These are phyloP conservation scores for Nicotiana benthamiana DNA, from an alignment of 257 asterid genomes.

Conservation along the genomic window DNA sequence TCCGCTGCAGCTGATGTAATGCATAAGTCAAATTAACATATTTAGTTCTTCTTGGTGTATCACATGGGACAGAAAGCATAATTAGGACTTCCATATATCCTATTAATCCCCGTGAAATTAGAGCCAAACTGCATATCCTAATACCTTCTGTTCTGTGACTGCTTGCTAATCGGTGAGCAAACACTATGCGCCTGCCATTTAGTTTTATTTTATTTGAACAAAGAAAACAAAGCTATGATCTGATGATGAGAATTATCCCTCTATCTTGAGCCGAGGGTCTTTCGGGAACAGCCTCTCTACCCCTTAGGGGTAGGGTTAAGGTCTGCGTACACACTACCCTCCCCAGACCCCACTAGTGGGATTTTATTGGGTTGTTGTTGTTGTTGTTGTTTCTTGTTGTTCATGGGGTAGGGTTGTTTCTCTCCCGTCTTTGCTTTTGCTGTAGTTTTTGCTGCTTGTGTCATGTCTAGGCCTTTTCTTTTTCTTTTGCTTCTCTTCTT, in stretches of 20 bases:
- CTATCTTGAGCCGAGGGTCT: too few species aligned
- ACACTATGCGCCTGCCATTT: not conserved
- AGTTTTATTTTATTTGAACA: not conserved
- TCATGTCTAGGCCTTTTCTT: not conserved
- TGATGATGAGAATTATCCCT: not conserved
- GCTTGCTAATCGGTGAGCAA: not conserved
- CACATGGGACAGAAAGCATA: not conserved
- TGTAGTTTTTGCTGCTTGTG: not conserved
- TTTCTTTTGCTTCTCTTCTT: constrained; percentile 4
- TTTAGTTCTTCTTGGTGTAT: not conserved
- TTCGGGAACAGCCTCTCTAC: too few species aligned
- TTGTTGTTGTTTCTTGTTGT: not conserved
- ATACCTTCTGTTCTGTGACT: not conserved
- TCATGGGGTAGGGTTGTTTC: not conserved
- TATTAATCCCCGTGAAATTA: not conserved
- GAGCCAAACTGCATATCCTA: not conserved
- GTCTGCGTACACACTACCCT: too few species aligned
- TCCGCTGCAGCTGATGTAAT: not conserved
- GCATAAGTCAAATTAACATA: not conserved
- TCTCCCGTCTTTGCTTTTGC: not conserved
- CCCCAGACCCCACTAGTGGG: too few species aligned
- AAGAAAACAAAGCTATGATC: not conserved
- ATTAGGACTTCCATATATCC: not conserved
- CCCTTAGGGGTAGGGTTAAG: too few species aligned
- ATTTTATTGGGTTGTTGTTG: too few species aligned